Base-by-base conservation (phyloP, 352 stramenopile species). In the Globisporangium middletonii region DNA sequence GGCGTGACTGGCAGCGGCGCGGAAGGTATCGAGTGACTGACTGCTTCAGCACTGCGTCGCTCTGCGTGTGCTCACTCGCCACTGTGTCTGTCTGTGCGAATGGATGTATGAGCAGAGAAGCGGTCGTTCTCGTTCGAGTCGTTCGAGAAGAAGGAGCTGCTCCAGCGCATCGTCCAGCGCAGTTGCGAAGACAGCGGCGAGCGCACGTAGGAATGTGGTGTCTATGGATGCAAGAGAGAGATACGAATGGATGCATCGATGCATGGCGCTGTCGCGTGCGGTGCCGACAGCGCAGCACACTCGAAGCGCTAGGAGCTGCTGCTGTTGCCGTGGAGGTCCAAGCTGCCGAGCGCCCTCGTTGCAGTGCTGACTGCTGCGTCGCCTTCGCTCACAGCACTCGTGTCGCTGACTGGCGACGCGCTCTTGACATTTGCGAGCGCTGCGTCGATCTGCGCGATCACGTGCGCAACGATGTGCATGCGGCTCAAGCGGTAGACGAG, bases 51-150 rank as follows among this genome's bases (percentile, higher is more conserved):
- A 7, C 19, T 30, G 28, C 27, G 13, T 16, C 23, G 23, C 30
- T 19, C 4, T 51, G 5, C 19, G 2, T 45, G 33, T 38, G 44
- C 47, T 28, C 18, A 54, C 42, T n/a, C n/a, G 33, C 37, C 38
- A 18, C 9, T 6, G 12, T 54, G 44, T 46, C 28, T 18, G 38
- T 65, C 27, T 55, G 8, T 59, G 26, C 42, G 28, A 13, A 0
- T 26, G 23, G n/a, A 5, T 47, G 11, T 7, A 15, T 49, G 19
- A 33, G 26, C 38, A 91, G 81, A 92, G 63, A 87, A 82, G 55
- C 79, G 82, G 26, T 69, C 83, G 16, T 89, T 92, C 56, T 81
- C 62, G 0, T 75, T 92, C 38, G 72, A 88, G 3, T 68, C 72
- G 16, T 43, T 71, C 23, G 76, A 82, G 26, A 77, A 72, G 55